These are phyloP conservation scores for Vickermania spadyakhi DNA, from an alignment of 208 protist species.

Conservation along the genomic window DNA sequence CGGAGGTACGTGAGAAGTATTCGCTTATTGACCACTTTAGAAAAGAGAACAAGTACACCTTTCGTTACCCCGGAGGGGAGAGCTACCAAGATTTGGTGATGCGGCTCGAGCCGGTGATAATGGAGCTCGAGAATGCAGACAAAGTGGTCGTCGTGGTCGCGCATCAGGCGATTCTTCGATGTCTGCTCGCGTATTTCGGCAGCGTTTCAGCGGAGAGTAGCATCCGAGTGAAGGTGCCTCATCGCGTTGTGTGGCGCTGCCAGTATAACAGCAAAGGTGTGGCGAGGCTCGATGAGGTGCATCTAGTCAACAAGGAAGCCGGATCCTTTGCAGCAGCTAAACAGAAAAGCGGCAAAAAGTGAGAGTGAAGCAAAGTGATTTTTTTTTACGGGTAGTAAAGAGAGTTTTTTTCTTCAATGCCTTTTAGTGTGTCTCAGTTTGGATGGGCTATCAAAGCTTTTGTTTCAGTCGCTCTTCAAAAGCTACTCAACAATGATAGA, in stretches of 20 bases:
- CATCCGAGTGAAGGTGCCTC: conserved; percentile 61
- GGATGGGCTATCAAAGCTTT: no score
- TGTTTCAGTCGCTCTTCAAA: no score
- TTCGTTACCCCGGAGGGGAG: conserved; percentile 84
- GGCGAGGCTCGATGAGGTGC: conserved; percentile 59
- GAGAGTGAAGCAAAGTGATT: no score
- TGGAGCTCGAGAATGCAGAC: conserved; percentile 84
- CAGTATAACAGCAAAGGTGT: conserved; percentile 80
- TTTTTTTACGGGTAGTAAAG: no score
- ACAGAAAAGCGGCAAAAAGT: no score
- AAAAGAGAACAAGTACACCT: conserved; percentile 75
- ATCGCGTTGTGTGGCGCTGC: conserved; percentile 81
- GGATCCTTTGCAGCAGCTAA: neutral
- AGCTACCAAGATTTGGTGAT: conserved; percentile 85
- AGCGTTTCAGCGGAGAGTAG: conserved; percentile 72
- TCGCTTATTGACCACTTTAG: conserved; percentile 74
- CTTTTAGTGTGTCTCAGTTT: no score
- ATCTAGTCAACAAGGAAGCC: conserved; percentile 1
- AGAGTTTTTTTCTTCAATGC: no score
- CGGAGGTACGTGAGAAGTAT: conserved; percentile 57
- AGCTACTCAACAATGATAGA: no score
- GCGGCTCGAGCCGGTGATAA: conserved; percentile 85
- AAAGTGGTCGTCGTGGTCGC: conserved; percentile 77
- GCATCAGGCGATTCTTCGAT: conserved; percentile 77
- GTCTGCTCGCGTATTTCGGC: conserved; percentile 81